Base-by-base conservation (phyloP, 768 basidiomycete genomes). In the Infundibulicybe gibba region DNA sequence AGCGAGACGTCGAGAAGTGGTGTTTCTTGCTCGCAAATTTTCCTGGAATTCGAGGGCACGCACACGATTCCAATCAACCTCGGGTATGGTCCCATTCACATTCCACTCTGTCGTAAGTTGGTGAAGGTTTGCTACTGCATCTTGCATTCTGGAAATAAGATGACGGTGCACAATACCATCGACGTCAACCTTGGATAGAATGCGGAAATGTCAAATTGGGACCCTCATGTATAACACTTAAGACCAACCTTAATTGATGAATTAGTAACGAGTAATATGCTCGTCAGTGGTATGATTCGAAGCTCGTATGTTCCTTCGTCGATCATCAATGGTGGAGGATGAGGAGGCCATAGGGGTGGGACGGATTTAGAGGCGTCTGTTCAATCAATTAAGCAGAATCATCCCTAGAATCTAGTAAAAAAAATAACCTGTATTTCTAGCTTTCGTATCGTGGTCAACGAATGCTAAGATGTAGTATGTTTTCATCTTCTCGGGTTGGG, bases 1-100 rank as follows among this genome's bases (percentile, higher is more conserved):
- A 12, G 63, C 53, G 25, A 88, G 58, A 20, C 67, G 67, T 49
- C 72, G 62, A 2, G 67, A 60, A 5, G 85, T 60, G 10, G 64
- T 65, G 43, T 84, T 70, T 48, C 94, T 72, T 34, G 72, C 58
- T 48, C 79, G 78, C 43, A 97, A 60, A 16, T 74, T 67, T 52
- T 97, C 95, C 62, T 97, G 92, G 61, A 98, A 97, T 45, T 97
- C 94, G 6, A 99, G 65, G n/a, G 81, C 74, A 39, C 87, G 80
- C 61, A 93, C 77, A 43, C 86, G 79, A 46, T 71, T 71, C 94
- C 94, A 98, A 45, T 91, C 90, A 3, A 85, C 79, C 62, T 99
- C 97, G 2, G 80, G 77, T 12, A 93, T 66, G 2, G 54, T 54
- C 6, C 65, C 61, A 3, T 55, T 49, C n/a, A 58, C 47, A 34